Evolutionary conservation across 495 filamentous ascomycete species (phyloP).

Genomic region (Aspergillus campestris): DNA sequence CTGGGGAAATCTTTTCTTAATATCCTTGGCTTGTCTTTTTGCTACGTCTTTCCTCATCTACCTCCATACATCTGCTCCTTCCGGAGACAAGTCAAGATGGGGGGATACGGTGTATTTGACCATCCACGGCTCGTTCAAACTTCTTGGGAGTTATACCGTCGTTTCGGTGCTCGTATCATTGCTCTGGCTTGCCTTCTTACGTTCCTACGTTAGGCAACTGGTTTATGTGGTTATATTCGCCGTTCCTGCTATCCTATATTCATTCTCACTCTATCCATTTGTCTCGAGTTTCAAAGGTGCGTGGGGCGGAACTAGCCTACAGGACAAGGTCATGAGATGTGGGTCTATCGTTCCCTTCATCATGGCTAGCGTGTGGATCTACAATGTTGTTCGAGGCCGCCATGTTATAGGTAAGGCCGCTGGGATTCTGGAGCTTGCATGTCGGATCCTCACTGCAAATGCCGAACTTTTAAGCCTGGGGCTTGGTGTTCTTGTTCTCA

Average conservation of each 20-base stretch:
- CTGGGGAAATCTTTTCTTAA: conserved; percentile 86
- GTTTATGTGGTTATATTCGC: conserved; percentile 71
- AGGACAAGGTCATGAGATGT: conserved; percentile 88
- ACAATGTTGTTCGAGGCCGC: conserved; percentile 68
- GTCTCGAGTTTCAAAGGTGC: conserved; percentile 76
- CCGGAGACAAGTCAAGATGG: conserved; percentile 51
- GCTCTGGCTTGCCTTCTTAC: conserved; percentile 80
- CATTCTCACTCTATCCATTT: conserved; percentile 85
- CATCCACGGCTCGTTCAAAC: conserved; percentile 75
- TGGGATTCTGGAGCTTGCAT: conserved; percentile 82
- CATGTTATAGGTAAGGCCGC: conserved; percentile 72
- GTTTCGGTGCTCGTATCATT: conserved; percentile 82
- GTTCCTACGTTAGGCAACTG: conserved; percentile 73
- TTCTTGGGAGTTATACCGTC: conserved; percentile 82
- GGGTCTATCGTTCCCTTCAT: conserved; percentile 67
- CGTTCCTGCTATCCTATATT: conserved; percentile 76
- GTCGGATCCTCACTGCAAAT: conserved; percentile 76
- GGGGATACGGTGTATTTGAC: conserved; percentile 93
- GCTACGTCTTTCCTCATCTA: conserved; percentile 81
- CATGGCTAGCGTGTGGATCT: conserved; percentile 70
- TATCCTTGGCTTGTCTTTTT: conserved; percentile 72
- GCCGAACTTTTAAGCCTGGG: conserved; percentile 76
- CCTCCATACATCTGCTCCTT: conserved; percentile 70
- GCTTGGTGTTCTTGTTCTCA: conserved; percentile 61
- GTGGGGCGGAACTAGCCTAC: conserved; percentile 59